phyloP scores from a whole-genome alignment of 805 yeast species.

The Sugiyamaella floridensis region DNA sequence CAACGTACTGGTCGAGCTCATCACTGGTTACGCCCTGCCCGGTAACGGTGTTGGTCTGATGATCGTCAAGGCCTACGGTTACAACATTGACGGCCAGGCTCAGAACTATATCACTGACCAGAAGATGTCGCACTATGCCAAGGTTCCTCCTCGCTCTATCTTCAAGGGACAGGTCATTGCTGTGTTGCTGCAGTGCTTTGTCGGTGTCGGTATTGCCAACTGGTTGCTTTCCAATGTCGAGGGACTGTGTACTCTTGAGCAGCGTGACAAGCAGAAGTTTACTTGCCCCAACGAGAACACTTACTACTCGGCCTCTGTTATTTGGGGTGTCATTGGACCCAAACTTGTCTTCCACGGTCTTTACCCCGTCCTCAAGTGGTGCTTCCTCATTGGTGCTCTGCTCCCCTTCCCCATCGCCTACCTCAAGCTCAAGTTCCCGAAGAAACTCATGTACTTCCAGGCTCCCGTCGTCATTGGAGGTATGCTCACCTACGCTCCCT shows the following conservation, averaged over 20 bases:
- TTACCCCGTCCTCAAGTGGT: slow-evolving; percentile 57
- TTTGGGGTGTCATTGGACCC: slow-evolving; percentile 61
- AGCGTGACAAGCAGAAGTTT: slow-evolving; percentile 25
- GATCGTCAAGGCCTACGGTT: slow-evolving; percentile 40
- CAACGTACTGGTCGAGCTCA: slow-evolving; percentile 55
- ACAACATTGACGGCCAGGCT: slow-evolving; percentile 51
- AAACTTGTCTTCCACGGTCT: slow-evolving; percentile 41
- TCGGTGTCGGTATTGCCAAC: slow-evolving; percentile 29
- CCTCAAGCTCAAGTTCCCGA: slow-evolving; percentile 7
- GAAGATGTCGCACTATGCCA: slow-evolving; percentile 42
- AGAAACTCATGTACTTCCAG: slow-evolving; percentile 1
- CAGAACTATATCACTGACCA: slow-evolving; percentile 51
- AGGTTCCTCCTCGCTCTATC: slow-evolving; percentile 37
- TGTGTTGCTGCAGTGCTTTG: slow-evolving; percentile 35
- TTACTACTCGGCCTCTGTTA: slow-evolving; percentile 44
- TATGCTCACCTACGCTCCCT: slow-evolving; percentile 27
- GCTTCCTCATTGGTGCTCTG: slow-evolving; percentile 50
- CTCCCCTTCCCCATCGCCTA: slow-evolving; percentile 15
- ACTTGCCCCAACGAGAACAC: slow-evolving; percentile 36
- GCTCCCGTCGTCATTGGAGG: slow-evolving; percentile 27
- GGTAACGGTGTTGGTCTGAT: slow-evolving; percentile 51
- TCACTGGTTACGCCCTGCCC: slow-evolving; percentile 61
- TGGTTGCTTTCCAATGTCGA: slow-evolving; percentile 29
- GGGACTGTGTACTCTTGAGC: slow-evolving; percentile 39
- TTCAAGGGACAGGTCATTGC: slow-evolving; percentile 37